Percentiles rank a stretch among this genome's conserved stretches.
Evolutionary conservation across 176 grass and related monocot genomes (phyloP).

Genomic region (Ensete glaucum): DNA sequence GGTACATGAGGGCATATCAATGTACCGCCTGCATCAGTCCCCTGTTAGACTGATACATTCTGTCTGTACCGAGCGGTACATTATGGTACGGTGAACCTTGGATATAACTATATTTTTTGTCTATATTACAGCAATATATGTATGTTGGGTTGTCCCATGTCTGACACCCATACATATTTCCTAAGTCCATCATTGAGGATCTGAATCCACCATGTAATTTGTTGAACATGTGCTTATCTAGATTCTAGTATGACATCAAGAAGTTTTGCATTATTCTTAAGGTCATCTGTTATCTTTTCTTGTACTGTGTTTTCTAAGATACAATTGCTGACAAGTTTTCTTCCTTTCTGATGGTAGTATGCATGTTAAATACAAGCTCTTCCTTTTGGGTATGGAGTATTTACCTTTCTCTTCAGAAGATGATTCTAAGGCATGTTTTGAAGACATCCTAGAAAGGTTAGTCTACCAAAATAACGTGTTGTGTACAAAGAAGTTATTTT

Average conservation of each 20-base stretch:
- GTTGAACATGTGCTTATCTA: too few relatives aligned
- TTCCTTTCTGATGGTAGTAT: slow-evolving; percentile 33
- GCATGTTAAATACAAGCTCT: slow-evolving; percentile 85
- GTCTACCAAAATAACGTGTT: slow-evolving; percentile 10
- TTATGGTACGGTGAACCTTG: too few relatives aligned
- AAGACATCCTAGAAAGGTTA: slow-evolving; percentile 95
- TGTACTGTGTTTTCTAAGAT: not conserved
- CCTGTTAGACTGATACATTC: too few relatives aligned
- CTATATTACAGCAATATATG: too few relatives aligned
- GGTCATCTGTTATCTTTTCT: slow-evolving; percentile 1
- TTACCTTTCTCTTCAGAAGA: slow-evolving; percentile 68
- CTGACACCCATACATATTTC: too few relatives aligned
- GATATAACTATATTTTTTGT: too few relatives aligned
- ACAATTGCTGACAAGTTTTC: slow-evolving; percentile 16
- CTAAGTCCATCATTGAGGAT: too few relatives aligned
- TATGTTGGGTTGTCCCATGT: too few relatives aligned
- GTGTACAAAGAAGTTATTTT: slow-evolving; percentile 8
- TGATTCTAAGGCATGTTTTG: slow-evolving; percentile 61
- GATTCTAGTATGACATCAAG: not conserved
- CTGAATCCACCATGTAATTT: too few relatives aligned
- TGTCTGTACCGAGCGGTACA: too few relatives aligned
- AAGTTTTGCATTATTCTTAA: not conserved
- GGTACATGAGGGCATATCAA: too few relatives aligned
- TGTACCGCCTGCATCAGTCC: too few relatives aligned
- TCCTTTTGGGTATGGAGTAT: slow-evolving; percentile 84